Base-by-base conservation (phyloP, 352 stramenopile species). In the Halophytophthora polymorphica region DNA sequence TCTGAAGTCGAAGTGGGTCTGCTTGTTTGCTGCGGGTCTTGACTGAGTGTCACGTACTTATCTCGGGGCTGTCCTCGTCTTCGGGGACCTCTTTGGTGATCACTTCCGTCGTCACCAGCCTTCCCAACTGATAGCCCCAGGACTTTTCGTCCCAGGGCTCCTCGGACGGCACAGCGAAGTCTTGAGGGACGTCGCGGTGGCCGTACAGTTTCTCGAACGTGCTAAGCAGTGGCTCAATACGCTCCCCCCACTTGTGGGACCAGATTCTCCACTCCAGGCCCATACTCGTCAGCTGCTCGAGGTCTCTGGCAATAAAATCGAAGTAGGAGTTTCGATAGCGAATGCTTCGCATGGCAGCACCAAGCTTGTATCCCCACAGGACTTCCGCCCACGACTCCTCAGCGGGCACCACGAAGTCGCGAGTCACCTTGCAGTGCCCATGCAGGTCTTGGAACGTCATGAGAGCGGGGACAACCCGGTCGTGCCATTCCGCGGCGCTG, bases 131-230 rank as follows among this genome's bases (percentile, higher is more conserved):
- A 11, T 35, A 21, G 18, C 83, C 80, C 64, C 78, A 87, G 1
- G 78, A 74, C 29, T 74, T 77, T 35, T 89, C 64, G 2, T 83
- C 78, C 86, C 88, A 98, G 13, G 74, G 54, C 17, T 56, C 58
- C 15, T 47, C 21, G 0, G 62, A 46, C 4, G 90, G 88, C 0
- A 98, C 83, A 31, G 87, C 73, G 64, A 96, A 97, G 19, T 86
- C 77, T 53, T 94, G 80, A 13, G 83, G 83, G 10, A 97, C 83
- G 40, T 93, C 70, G 40, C 92, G 75, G 62, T 97, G 84, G 33
- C 79, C 80, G 47, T 90, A 82, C 18, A 88, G 50, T 25, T 83
- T 62, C 29, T 88, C 81, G 62, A 95, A 97, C 19, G 49, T 59
- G 15, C 84, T 46, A 12, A 97, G 68, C 1, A 83, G 73, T 18